Evolutionary conservation across 306 rosid species (phyloP), one percentile per base, ranked within the genome.

Genomic region (Prunus padus): DNA sequence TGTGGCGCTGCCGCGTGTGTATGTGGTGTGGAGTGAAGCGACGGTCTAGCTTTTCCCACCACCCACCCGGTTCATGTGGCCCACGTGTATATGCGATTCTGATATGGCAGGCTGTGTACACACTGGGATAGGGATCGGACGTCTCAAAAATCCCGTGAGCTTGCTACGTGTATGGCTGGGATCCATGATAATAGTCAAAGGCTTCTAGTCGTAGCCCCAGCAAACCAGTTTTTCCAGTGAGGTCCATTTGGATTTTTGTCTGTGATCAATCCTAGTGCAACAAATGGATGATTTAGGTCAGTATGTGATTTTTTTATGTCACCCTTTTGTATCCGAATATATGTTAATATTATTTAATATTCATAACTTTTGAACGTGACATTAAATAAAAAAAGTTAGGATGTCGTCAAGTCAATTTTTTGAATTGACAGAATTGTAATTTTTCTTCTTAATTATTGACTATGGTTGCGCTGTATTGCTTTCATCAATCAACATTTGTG

Each of bases 71-170:
- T 23, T 37, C 77, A 49, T 65, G 77, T 65, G 75, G 80, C 80
- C 52, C 83, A 73, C 77, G 76, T 61, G 74, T 26, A 52, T 80
- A 77, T 28, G 22, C 31, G 22, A 4, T 25, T 51, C 54, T 60
- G 70, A 63, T 45, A 18, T 50, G 71, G 50, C 30, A 62, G 65
- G n/a, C 10, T 28, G 42, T 1, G 66, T 0, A 28, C 40, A 61
- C 60, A 22, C 46, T 16, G 55, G 71, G 69, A 47, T 65, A 64
- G 67, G 54, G n/a, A 73, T 66, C 76, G 4, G 14, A 76, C 72
- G 30, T 20, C 19, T 16, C 51, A 47, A 15, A 69, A 3, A 47
- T 69, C 73, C 59, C 8, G 19, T 65, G 50, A 16, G 13, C 11
- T 1, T 11, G 25, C 28, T 26, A 66, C 79, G 82, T 73, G 80